Evolutionary conservation across 805 yeast species (phyloP), one percentile per base, ranked within the genome.

Genomic region (Naumovozyma baii): DNA sequence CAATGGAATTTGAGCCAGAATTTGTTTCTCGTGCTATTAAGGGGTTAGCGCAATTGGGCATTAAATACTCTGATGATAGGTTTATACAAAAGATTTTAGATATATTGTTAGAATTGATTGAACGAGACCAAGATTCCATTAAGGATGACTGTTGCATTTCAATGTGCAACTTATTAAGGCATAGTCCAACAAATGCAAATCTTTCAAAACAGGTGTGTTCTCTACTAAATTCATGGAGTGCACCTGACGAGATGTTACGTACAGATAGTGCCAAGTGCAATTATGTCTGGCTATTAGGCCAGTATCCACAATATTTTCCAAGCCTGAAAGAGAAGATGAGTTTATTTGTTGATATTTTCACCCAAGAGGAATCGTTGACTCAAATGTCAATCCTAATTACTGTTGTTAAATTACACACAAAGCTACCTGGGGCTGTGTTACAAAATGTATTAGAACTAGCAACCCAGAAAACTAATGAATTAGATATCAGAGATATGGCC

Each of bases 1-100:
- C 90, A 3, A 77, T 79, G 80, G 95, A 84, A 54, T 77, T 86
- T 50, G 96, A 90, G 53, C 76, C 80, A 3, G 80, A 83, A 36
- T 76, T 87, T 47, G 94, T 82, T 8, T 52, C 63, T 33, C 72
- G 78, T 44, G 71, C 90, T 2, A 73, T 83, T 29, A 68, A 68
- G 42, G 83, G 83, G 7, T 71, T 83, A 46, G 81, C 85, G 0
- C 81, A 83, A 36, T 70, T 83, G 36, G 87, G 86, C 9, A 76
- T 82, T 44, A 78, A 79, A 52, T 61, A 78, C 37, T 51, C 62
- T 1, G 47, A 55, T 19, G 67, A 73, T 4, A 69, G 64, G 39
- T 65, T 74, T 36, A 52, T 62, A 12, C 68, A 73, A 34, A 78
- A 73, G 49, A 72, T 84, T 2, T 67, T 81, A 40, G 84, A 80